Base-by-base conservation (phyloP, 2,329 filamentous ascomycete species). In the Aspergillus sp. region DNA sequence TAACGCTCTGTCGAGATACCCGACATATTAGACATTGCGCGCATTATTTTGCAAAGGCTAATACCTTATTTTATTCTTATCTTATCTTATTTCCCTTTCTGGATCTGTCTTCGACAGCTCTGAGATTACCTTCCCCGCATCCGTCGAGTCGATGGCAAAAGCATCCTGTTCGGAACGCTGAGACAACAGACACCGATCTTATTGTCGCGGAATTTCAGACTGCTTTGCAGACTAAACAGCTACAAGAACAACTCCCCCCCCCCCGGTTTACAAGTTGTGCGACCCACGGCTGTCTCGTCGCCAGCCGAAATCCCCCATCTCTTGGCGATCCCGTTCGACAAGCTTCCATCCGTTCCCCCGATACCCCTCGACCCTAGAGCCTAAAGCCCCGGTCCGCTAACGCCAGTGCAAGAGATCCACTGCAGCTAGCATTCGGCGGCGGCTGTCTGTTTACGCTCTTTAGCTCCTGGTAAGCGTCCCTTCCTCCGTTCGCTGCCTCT, bases 291-390 rank as follows among this genome's bases (percentile, higher is more conserved):
- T 48, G 45, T 47, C 19, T 13, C 40, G 6, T 42, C 16, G 40
- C 40, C 34, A 5, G 34, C 9, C 9, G 25, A 29, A 7, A 7
- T 9, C 25, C 21, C 25, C 44, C 48, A 52, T 57, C 47, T 53
- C 57, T 57, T 57, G 52, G 54, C 53, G 52, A 17, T 16, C 29
- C 48, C 13, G 32, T 42, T 25, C 13, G 17, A 49, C 54, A 58
- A 59, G 50, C 55, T 58, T 53, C 59, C 50, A 64, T 70, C 68
- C 68, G 66, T 70, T 70, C 59, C 65, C 57, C 68, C 68, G 68
- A 64, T 56, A 55, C 52, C 45, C 54, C 54, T 52, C 54, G 32
- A 45, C 47, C 50, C 20, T 45, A 38, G 40, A 46, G 48, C 32
- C 17, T 51, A 50, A 54, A 49, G 49, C 47, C 20, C 50, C 50